phyloP scores from a whole-genome alignment of 805 yeast species.

The Metschnikowia hibisci region DNA sequence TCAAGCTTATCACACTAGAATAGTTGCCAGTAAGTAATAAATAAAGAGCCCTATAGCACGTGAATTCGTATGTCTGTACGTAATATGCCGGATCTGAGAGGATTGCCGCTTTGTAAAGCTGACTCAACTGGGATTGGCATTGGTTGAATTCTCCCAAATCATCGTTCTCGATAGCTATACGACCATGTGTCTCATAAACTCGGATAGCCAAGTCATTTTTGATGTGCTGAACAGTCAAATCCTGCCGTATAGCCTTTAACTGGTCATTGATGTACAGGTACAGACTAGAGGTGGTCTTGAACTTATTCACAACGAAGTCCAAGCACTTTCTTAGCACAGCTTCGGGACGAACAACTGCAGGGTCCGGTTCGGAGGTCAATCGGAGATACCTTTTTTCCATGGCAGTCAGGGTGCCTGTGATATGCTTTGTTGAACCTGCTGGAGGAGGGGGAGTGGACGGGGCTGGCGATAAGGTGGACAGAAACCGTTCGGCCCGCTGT shows the following conservation, averaged over 20 bases:
- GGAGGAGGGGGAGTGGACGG: slow-evolving; percentile 6
- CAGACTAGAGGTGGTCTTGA: slow-evolving; percentile 39
- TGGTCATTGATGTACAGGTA: slow-evolving; percentile 85
- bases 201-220: slow-evolving; percentile 68
- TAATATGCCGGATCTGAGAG: slow-evolving; percentile 16
- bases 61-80: slow-evolving; percentile 47
- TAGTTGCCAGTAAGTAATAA: slow-evolving; percentile 67
- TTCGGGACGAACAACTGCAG: slow-evolving; percentile 74
- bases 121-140: slow-evolving; percentile 77
- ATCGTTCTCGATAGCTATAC: slow-evolving; percentile 74
- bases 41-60: slow-evolving; percentile 70
- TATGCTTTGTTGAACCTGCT: slow-evolving; percentile 19
- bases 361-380: slow-evolving; percentile 88
- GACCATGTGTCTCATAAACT: slow-evolving; percentile 84
- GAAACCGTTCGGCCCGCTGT: slow-evolving; percentile 49
- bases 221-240: slow-evolving; percentile 85
- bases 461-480: background rate
- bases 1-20: slow-evolving; percentile 48
- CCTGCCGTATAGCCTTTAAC: slow-evolving; percentile 89
- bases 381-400: slow-evolving; percentile 80
- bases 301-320: slow-evolving; percentile 50
- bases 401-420: slow-evolving; percentile 59
- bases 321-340: slow-evolving; percentile 56
- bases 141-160: slow-evolving; percentile 96
- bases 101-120: slow-evolving; percentile 46